phyloP scores from a whole-genome alignment of 2,329 filamentous ascomycete species.

The Rhynchosporium agropyri region DNA sequence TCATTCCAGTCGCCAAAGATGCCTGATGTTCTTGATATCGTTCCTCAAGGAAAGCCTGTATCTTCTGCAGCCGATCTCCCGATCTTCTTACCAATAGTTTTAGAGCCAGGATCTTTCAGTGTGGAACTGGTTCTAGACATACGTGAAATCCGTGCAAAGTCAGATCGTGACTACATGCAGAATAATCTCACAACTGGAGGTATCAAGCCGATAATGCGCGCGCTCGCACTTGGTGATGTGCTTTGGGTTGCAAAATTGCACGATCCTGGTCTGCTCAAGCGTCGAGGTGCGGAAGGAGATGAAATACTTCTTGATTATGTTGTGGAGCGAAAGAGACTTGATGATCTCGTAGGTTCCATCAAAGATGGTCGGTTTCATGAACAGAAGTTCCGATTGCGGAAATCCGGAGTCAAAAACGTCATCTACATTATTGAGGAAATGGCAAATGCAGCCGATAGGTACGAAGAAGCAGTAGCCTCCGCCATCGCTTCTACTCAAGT shows the following conservation, averaged over 20 bases:
- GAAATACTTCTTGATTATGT: constrained; percentile 81
- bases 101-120: constrained; percentile 68
- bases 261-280: constrained; percentile 57
- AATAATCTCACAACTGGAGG: constrained; percentile 69
- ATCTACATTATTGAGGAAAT: constrained; percentile 80
- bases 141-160: constrained; percentile 73
- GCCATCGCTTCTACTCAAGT: constrained; percentile 78
- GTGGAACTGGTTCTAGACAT: constrained; percentile 74
- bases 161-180: constrained; percentile 76
- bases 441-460: constrained; percentile 58
- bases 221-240: constrained; percentile 73
- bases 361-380: constrained; percentile 83
- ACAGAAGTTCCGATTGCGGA: constrained; percentile 78
- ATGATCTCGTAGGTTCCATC: constrained; percentile 79
- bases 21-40: constrained; percentile 24
- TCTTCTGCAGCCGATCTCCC: constrained; percentile 37
- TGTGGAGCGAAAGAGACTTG: constrained; percentile 77
- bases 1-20: constrained; percentile 13
- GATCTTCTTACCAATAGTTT: constrained; percentile 58
- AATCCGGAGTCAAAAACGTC: constrained; percentile 74
- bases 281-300: constrained; percentile 62
- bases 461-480: constrained; percentile 69
- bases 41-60: constrained; percentile 36
- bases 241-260: constrained; percentile 78
- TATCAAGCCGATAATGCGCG: constrained; percentile 65